These are phyloP conservation scores for Acanthamoeba culbertsoni DNA, from an alignment of 208 protist species.

Conservation along the genomic window DNA sequence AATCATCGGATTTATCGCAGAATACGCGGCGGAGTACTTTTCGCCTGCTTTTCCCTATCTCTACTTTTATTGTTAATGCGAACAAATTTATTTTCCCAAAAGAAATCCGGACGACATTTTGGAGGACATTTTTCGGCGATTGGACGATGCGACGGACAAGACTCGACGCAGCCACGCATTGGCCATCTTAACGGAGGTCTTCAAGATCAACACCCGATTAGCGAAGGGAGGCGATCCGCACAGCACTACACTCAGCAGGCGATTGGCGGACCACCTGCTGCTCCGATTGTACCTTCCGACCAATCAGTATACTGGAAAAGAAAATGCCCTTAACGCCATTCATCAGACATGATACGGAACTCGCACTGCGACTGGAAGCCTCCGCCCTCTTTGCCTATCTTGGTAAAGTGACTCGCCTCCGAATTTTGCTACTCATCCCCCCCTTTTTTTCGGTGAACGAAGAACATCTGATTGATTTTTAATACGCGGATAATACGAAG, in stretches of 20 bases:
- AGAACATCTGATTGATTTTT: no score
- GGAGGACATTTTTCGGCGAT: neutral
- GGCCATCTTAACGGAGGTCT: neutral
- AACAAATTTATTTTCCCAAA: neutral
- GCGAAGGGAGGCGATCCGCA: neutral
- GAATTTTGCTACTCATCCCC: no score
- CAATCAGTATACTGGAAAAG: no score
- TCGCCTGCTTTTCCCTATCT: neutral
- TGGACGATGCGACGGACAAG: slow-evolving; percentile 32
- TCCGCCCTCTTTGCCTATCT: neutral
- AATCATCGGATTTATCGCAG: slow-evolving; percentile 45
- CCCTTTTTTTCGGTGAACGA: no score
- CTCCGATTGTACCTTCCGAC: neutral
- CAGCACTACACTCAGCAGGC: neutral
- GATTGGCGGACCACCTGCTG: neutral
- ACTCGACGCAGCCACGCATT: neutral
- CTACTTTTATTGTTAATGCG: neutral
- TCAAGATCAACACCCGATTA: neutral
- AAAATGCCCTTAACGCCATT: neutral
- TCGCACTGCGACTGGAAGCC: slow-evolving; percentile 8
- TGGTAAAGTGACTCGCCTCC: no score
- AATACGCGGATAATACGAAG: no score
- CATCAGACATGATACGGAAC: slow-evolving; percentile 26
- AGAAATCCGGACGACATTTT: slow-evolving; percentile 19
- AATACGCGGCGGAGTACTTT: neutral